These are phyloP conservation scores for Cicer yamashitae DNA, from an alignment of 306 rosid genomes.

Conservation along the genomic window DNA sequence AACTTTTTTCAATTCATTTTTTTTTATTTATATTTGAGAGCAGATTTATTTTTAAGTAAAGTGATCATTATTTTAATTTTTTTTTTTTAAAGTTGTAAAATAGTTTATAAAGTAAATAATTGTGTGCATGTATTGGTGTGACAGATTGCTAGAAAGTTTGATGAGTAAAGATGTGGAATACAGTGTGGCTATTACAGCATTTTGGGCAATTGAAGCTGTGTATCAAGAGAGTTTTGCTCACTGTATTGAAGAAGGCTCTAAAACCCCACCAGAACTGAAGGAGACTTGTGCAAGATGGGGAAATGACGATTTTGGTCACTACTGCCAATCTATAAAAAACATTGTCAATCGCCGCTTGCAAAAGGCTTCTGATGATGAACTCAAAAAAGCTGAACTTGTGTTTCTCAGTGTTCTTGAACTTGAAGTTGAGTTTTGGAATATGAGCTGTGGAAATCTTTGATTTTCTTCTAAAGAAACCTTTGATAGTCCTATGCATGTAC, in stretches of 20 bases:
- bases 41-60: too few relatives aligned
- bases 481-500: neutral
- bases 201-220: conserved; percentile 85
- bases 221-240: conserved; percentile 86
- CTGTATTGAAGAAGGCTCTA: conserved; percentile 70
- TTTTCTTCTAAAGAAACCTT: conserved; percentile 12
- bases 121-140: conserved; percentile 22
- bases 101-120: neutral
- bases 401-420: conserved; percentile 63
- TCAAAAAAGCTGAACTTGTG: conserved; percentile 58
- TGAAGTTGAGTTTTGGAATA: conserved; percentile 87
- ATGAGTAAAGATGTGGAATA: conserved; percentile 67
- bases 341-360: conserved; percentile 59
- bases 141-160: conserved; percentile 75
- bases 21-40: too few relatives aligned
- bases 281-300: conserved; percentile 90
- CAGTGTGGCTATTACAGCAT: conserved; percentile 66
- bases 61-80: too few relatives aligned
- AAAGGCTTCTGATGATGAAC: conserved; percentile 54
- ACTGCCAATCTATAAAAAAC: conserved; percentile 61
- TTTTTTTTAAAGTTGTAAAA: too few relatives aligned
- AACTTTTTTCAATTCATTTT: too few relatives aligned
- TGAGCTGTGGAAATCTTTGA: conserved; percentile 56
- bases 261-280: conserved; percentile 63
- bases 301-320: conserved; percentile 66